Percentiles rank a stretch among this genome's conserved stretches.
These are phyloP conservation scores for Mycena metata DNA, from an alignment of 768 basidiomycete genomes.

Conservation along the genomic window DNA sequence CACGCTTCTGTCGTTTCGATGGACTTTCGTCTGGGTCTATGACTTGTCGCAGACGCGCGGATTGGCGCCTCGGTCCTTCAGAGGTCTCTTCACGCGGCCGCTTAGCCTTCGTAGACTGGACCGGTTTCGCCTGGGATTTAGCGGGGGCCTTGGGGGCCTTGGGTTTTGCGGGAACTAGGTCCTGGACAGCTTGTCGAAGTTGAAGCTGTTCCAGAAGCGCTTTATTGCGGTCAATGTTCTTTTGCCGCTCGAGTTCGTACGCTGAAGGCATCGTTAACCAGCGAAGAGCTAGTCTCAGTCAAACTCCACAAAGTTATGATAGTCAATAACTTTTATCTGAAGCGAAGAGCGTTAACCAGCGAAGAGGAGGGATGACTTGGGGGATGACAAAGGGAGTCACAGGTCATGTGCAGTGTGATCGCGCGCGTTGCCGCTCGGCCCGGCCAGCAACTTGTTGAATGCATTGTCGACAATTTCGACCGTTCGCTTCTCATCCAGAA, in stretches of 20 bases:
- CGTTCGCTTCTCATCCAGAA: too few relatives aligned
- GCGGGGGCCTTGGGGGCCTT: constrained; percentile 55
- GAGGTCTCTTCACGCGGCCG: constrained; percentile 56
- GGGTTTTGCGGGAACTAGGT: constrained; percentile 61
- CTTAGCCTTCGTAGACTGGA: constrained; percentile 72
- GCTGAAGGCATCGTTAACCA: constrained; percentile 19
- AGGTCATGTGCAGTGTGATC: too few relatives aligned
- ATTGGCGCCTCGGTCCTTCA: constrained; percentile 73
- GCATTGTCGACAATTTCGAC: too few relatives aligned
- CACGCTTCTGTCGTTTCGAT: constrained; percentile 72
- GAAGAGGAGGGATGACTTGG: too few relatives aligned
- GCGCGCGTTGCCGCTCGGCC: too few relatives aligned
- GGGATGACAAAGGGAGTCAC: too few relatives aligned
- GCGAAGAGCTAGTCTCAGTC: too few relatives aligned
- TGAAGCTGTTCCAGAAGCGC: constrained; percentile 81
- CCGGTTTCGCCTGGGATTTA: constrained; percentile 68
- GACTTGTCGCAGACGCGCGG: constrained; percentile 66
- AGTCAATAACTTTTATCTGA: too few relatives aligned
- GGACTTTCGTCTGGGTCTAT: constrained; percentile 76
- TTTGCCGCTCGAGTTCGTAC: constrained; percentile 81
- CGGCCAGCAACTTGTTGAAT: too few relatives aligned
- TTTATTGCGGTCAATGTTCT: constrained; percentile 86
- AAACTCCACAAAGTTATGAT: too few relatives aligned
- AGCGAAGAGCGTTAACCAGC: too few relatives aligned
- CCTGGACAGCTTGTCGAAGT: constrained; percentile 66